These are phyloP conservation scores for Diplogelasinospora grovesii DNA, from an alignment of 495 filamentous ascomycete species.

Conservation along the genomic window DNA sequence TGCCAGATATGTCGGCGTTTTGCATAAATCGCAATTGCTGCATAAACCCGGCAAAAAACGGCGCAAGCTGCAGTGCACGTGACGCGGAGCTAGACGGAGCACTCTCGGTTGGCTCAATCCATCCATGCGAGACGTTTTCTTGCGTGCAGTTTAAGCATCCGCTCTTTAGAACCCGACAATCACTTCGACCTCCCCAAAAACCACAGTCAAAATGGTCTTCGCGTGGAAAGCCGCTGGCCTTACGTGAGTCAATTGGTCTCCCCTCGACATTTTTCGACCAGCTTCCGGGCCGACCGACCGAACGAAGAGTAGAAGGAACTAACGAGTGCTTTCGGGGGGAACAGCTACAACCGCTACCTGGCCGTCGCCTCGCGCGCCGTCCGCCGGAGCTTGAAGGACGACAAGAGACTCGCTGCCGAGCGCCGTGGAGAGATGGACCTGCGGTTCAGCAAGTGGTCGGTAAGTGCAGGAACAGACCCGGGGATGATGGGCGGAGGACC, in stretches of 20 bases:
- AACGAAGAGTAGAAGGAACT: background rate
- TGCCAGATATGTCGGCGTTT: background rate
- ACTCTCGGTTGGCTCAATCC: conserved; percentile 24
- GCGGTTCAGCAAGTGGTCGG: conserved; percentile 93
- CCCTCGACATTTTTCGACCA: too few species aligned
- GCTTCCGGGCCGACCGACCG: background rate
- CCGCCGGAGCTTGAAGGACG: conserved; percentile 92
- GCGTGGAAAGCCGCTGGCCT: conserved; percentile 98
- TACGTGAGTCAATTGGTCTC: conserved; percentile 57
- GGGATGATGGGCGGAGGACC: background rate
- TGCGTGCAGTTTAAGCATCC: conserved; percentile 5
- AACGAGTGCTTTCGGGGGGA: background rate
- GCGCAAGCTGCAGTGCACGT: conserved; percentile 8
- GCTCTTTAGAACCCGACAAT: conserved; percentile 7
- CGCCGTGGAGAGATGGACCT: conserved; percentile 84
- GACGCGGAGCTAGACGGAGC: conserved; percentile 28
- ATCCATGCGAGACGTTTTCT: conserved; percentile 26
- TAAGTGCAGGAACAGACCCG: conserved; percentile 46
- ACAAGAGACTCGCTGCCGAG: conserved; percentile 77
- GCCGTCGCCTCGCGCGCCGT: conserved; percentile 69
- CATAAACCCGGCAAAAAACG: background rate
- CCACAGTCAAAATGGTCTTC: conserved; percentile 77
- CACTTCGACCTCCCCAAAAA: conserved; percentile 20
- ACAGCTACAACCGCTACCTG: conserved; percentile 80
- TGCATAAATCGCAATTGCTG: background rate